A percentile compares a stretch with the other conserved stretches of the same genome.
Conservation (phyloP, 768 basidiomycete species). For the Termitomyces sp. region DNA sequence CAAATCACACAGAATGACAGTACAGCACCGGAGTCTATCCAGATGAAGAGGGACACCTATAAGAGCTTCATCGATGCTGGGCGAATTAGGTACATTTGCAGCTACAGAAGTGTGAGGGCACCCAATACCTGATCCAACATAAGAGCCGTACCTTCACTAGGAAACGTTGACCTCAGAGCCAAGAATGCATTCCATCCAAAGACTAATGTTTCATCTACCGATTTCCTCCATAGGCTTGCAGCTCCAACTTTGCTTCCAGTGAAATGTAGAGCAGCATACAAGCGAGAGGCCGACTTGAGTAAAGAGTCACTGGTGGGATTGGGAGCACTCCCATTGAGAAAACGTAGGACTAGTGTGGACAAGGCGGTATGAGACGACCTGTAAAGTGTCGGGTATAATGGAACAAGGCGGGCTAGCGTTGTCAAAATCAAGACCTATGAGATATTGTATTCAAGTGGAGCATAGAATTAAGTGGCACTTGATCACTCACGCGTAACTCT, state of each 20-base stretch:
- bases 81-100: constrained; percentile 1
- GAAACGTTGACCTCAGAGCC: constrained; percentile 58
- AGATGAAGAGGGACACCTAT: constrained; percentile 51
- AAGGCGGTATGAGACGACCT: constrained; percentile 51
- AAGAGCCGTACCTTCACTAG: constrained; percentile 34
- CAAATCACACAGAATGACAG: constrained; percentile 49
- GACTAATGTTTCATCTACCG: constrained; percentile 62
- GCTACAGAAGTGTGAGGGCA: constrained; percentile 1
- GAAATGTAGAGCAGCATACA: constrained; percentile 62
- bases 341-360: constrained; percentile 48
- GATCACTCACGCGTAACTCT: constrained; percentile 50
- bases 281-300: constrained; percentile 44
- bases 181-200: constrained; percentile 65
- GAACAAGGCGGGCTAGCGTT: constrained; percentile 53
- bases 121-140: background rate
- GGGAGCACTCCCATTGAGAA: constrained; percentile 52
- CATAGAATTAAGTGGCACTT: background rate
- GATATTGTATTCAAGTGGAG: background rate
- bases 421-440: constrained; percentile 41
- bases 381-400: constrained; percentile 65
- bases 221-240: constrained; percentile 69
- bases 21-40: constrained; percentile 56
- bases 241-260: constrained; percentile 81
- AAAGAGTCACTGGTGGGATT: constrained; percentile 36
- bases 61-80: constrained; percentile 33